Evolutionary conservation across 2,329 filamentous ascomycete species (phyloP), one percentile per base, ranked within the genome.

Genomic region (Penicillium fuscoglaucum): DNA sequence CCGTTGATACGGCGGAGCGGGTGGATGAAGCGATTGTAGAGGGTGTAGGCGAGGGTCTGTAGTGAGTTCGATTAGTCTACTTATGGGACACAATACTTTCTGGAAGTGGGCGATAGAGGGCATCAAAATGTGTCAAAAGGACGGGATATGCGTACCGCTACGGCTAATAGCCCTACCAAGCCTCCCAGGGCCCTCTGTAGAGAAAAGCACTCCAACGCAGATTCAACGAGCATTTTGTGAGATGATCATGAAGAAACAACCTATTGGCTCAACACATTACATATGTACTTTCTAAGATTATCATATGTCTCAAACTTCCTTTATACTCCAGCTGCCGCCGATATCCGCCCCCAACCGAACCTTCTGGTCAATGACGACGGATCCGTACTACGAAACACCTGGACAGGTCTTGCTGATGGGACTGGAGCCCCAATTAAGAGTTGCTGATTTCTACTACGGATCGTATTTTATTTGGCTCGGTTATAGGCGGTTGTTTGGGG

Each of bases 1-100:
- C 74, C 74, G 3, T 66, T 64, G 17, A 75, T 71, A 24, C 56
- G 65, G 9, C 66, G 69, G 4, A 76, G 65, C 1, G 73, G 73
- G 52, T 75, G 73, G 26, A 76, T 58, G 53, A 74, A 64, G n/a
- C 70, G 68, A 55, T 74, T 74, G 57, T 76, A 75, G 31, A 67
- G 37, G n/a, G 61, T 50, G 45, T 73, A 75, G 24, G 64, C 64
- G 51, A 70, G 9, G n/a, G 64, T 65, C 71, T 73, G 40, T n/a
- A 9, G 10, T 12, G 24, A 24, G 19, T 52, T 26, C 47, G 35
- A 48, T 55, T 28, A 41, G 7, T 17, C n/a, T 39, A 28, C 40
- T 19, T 35, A 2, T n/a, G 26, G 4, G 7, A 24, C 19, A 24
- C 6, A 15, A 19, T 35, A 15, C 3, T 29, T 41, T 4, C 26